phyloP scores from a whole-genome alignment of 768 basidiomycete species.

The Hypholoma sublateritium region DNA sequence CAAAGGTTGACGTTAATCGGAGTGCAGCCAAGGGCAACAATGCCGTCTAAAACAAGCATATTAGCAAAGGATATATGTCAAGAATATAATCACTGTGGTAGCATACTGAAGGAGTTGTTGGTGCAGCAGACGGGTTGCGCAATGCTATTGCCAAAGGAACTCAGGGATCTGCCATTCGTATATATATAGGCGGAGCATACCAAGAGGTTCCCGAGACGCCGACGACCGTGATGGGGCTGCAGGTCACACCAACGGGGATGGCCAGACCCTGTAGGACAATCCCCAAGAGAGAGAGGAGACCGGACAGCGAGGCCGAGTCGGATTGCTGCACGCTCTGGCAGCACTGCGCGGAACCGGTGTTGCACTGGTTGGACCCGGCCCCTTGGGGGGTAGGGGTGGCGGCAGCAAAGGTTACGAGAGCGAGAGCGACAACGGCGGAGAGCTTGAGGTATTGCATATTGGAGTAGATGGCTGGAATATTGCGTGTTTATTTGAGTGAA shows the following conservation, averaged over 20 bases:
- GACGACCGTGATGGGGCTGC: not conserved
- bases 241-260: not conserved
- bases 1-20: too few species aligned
- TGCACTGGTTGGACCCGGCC: not conserved
- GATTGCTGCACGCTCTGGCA: not conserved
- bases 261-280: not conserved
- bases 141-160: too few species aligned
- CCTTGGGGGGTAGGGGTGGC: not conserved
- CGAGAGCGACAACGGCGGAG: not conserved
- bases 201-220: not conserved
- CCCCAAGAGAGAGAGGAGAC: not conserved
- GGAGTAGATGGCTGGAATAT: not conserved
- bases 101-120: too few species aligned
- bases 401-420: not conserved
- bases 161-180: too few species aligned
- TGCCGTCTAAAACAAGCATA: too few species aligned
- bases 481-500: not conserved
- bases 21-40: too few species aligned
- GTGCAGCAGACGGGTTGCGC: too few species aligned
- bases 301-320: not conserved
- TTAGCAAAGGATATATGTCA: too few species aligned
- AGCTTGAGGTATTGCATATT: too few species aligned
- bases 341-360: not conserved
- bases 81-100: too few species aligned
- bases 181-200: too few species aligned